Base-by-base conservation (phyloP, 352 stramenopile genomes). In the Pythium aphanidermatum region DNA sequence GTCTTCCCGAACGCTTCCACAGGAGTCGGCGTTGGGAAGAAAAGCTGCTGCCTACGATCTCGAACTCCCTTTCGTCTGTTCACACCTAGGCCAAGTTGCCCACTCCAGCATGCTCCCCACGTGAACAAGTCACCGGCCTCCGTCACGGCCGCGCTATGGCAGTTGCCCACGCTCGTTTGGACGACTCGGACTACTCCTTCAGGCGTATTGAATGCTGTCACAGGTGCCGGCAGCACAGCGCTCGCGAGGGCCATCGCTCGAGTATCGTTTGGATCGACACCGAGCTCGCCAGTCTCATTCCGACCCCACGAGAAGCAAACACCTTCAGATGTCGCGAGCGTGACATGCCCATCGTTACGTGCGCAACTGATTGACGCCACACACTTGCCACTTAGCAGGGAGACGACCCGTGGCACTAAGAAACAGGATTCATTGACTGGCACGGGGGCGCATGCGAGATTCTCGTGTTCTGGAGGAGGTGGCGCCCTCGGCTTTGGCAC, bases 101-200 rank as follows among this genome's bases (percentile, higher is more conserved):
- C 78, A 34, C 67, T 85, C 66, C 73, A 85, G 39, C 74, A 84
- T 25, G 64, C 74, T 17, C 78, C 78, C 75, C 73, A 90, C 16
- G 63, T 52, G 39, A 74, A 90, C 26, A 86, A 20, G 12, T 58
- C 60, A 16, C 78, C 78, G 27, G 67, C 58, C 35, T 63, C 53
- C 5, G 69, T 83, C 39, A 82, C 51, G 1, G 60, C 78, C 3
- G 66, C 68, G 0, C 60, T 79, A 50, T 90, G 78, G 31, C 64
- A 74, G 46, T 86, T 85, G 26, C 78, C 75, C 6, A 87, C 75
- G 28, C 78, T 84, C 13, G 74, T 48, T 23, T 53, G 35, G 28
- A 79, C 32, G 27, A 56, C 51, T 4, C 33, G 32, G 12, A 31
- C 31, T 7, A 10, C 20, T 5, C 21, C 34, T 12, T 16, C 28